Conservation (phyloP, 129 eudicot species). For the Artemisia tridentata region DNA sequence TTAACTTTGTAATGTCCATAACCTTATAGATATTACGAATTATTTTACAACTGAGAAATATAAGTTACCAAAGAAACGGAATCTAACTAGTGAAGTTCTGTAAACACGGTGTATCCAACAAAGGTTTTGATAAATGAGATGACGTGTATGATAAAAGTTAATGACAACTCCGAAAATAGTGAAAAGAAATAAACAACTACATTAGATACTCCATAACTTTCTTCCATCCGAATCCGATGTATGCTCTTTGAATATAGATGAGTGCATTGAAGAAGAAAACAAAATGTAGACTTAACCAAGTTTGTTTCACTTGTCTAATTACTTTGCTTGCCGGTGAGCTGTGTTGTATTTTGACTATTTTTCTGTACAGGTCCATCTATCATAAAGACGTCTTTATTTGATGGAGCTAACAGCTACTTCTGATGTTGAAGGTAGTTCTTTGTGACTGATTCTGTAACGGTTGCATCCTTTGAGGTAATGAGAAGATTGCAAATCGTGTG, state of each 20-base stretch:
- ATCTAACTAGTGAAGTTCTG: neutral
- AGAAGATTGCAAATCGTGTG: slow-evolving; percentile 47
- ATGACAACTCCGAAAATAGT: too few species aligned
- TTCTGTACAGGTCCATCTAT: slow-evolving; percentile 23
- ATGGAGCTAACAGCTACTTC: slow-evolving; percentile 29
- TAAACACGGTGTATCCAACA: neutral
- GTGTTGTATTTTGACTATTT: neutral
- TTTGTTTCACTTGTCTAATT: neutral
- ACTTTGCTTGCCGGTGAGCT: neutral
- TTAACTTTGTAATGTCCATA: neutral
- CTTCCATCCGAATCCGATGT: too few species aligned
- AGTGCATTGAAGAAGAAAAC: too few species aligned
- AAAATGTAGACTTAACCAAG: neutral
- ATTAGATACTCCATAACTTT: too few species aligned
- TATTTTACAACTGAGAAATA: neutral
- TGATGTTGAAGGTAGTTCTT: slow-evolving; percentile 30
- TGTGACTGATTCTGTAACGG: slow-evolving; percentile 9
- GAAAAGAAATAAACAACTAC: too few species aligned
- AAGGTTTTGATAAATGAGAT: too few species aligned
- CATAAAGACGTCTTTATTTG: slow-evolving; percentile 27
- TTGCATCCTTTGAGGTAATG: slow-evolving; percentile 54
- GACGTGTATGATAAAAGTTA: too few species aligned
- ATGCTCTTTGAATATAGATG: too few species aligned
- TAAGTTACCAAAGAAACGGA: neutral
- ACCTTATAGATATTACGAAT: neutral